Conservation (phyloP, 2,329 filamentous ascomycete genomes). For the Fusarium nurragi region DNA sequence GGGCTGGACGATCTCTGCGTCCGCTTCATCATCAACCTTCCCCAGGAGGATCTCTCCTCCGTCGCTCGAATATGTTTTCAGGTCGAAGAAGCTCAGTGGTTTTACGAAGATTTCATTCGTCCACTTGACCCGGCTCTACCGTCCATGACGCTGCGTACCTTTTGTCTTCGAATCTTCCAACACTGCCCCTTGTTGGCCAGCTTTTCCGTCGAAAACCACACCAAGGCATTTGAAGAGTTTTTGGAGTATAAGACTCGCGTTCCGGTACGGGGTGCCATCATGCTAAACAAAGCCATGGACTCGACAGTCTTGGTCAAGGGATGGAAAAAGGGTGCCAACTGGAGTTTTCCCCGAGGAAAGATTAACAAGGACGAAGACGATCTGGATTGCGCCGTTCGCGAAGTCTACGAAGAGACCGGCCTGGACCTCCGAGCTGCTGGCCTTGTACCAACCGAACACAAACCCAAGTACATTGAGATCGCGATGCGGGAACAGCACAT, state of each 20-base stretch:
- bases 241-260: conserved; percentile 93
- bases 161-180: conserved; percentile 90
- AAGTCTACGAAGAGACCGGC: conserved; percentile 96
- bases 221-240: conserved; percentile 89
- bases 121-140: conserved; percentile 86
- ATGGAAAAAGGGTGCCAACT: conserved; percentile 96
- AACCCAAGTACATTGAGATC: conserved; percentile 85
- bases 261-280: conserved; percentile 91
- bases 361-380: conserved; percentile 98
- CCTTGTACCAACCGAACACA: conserved; percentile 75
- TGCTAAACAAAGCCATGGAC: conserved; percentile 95
- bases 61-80: conserved; percentile 97
- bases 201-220: conserved; percentile 80
- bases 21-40: conserved; percentile 97
- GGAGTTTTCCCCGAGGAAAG: conserved; percentile 97
- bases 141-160: conserved; percentile 83
- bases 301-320: conserved; percentile 92
- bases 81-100: conserved; percentile 99
- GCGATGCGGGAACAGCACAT: conserved; percentile 94
- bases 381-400: conserved; percentile 89
- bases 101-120: conserved; percentile 99
- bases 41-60: conserved; percentile 86
- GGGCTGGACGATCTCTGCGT: conserved; percentile 98
- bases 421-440: conserved; percentile 82
- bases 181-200: conserved; percentile 89